These are phyloP conservation scores for Prunus mume DNA, from an alignment of 306 rosid genomes.

Conservation along the genomic window DNA sequence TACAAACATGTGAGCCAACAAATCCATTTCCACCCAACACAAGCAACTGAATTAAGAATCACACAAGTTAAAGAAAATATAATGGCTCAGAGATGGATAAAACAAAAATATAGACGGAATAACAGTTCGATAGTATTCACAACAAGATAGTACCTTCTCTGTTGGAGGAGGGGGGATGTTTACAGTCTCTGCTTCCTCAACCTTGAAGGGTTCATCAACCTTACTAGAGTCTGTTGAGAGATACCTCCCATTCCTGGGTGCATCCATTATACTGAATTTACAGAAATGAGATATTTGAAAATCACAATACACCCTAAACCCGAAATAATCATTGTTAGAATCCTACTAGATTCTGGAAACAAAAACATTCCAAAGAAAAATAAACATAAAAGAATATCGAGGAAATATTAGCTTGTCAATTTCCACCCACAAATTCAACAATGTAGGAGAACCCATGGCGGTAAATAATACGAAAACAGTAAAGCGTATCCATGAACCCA, in stretches of 20 bases:
- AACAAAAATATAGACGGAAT: neutral
- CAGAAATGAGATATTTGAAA: slow-evolving; percentile 6
- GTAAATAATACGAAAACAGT: neutral
- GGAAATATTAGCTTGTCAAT: neutral
- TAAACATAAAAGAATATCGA: neutral
- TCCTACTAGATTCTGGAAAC: neutral
- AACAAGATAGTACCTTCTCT: slow-evolving; percentile 61
- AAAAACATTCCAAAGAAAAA: neutral
- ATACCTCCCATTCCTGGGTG: slow-evolving; percentile 47
- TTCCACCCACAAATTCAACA: neutral
- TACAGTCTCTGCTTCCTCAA: slow-evolving; percentile 85
- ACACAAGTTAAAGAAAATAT: slow-evolving; percentile 16
- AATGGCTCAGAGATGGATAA: slow-evolving; percentile 6
- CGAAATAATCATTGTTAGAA: neutral
- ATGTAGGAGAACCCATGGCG: neutral
- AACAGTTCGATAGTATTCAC: slow-evolving; percentile 1
- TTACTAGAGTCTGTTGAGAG: slow-evolving; percentile 59
- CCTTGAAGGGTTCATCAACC: slow-evolving; percentile 78
- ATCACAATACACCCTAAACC: neutral
- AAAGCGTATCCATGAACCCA: neutral
- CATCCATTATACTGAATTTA: slow-evolving; percentile 43
- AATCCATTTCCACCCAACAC: slow-evolving; percentile 98
- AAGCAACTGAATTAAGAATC: slow-evolving; percentile 60
- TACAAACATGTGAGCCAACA: slow-evolving; percentile 89
- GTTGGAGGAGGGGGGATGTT: slow-evolving; percentile 77